A percentile compares a stretch with the other conserved stretches of the same genome.
Evolutionary conservation across 805 yeast genomes (phyloP).

Genomic region (Yarrowia osloensis): DNA sequence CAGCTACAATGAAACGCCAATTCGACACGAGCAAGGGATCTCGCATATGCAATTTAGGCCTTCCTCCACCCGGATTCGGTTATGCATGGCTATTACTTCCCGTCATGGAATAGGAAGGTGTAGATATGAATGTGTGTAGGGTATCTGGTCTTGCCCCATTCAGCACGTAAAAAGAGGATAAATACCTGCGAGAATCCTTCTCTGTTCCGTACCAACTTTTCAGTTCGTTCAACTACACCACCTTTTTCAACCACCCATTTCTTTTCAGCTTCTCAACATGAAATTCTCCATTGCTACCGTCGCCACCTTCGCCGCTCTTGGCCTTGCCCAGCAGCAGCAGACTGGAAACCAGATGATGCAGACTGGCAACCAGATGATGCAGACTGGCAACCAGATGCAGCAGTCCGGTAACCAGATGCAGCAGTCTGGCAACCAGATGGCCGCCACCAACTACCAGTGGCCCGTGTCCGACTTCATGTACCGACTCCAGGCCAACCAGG

Average conservation of each 20-base stretch:
- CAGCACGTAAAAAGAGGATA: neutral
- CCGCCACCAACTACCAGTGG: conserved; percentile 5
- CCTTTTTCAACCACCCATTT: neutral
- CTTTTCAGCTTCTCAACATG: conserved; percentile 16
- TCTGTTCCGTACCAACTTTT: neutral
- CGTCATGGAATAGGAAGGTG: conserved; percentile 2
- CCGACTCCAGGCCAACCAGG: conserved; percentile 10
- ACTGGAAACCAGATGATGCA: neutral
- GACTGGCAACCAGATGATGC: neutral
- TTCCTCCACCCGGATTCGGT: neutral
- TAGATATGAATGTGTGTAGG: neutral
- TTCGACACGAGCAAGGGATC: neutral
- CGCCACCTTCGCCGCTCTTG: conserved; percentile 11
- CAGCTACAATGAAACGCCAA: neutral
- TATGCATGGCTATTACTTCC: conserved; percentile 9
- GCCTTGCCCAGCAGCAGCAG: conserved; percentile 10
- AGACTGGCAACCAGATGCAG: conserved; percentile 13
- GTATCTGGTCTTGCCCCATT: neutral
- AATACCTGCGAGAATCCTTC: neutral
- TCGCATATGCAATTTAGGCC: neutral
- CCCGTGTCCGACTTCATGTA: conserved; percentile 13
- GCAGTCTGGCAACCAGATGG: conserved; percentile 4
- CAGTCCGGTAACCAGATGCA: conserved; percentile 10
- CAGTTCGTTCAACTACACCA: conserved; percentile 1
- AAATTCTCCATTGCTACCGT: conserved; percentile 12